Evolutionary conservation across 495 filamentous ascomycete genomes (phyloP).

Genomic region (Tuber umbilicatum): DNA sequence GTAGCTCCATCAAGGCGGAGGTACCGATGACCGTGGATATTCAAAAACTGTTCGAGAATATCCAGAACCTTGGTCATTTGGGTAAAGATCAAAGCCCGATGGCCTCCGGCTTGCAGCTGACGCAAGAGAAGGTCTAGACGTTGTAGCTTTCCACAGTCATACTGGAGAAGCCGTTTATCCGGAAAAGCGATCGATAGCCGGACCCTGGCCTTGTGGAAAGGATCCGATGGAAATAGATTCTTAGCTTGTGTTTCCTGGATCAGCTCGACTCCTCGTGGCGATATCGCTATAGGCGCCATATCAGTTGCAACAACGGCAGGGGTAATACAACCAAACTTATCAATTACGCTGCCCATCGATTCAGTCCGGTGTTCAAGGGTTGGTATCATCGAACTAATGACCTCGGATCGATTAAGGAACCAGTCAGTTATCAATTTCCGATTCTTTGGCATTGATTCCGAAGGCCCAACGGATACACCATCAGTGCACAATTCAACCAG

Average conservation of each 20-base stretch:
- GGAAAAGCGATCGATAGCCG: constrained; percentile 93
- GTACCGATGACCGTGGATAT: constrained; percentile 96
- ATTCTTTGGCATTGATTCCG: constrained; percentile 51
- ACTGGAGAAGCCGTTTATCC: constrained; percentile 88
- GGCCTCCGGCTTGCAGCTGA: constrained; percentile 77
- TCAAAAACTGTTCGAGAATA: constrained; percentile 94
- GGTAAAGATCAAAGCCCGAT: constrained; percentile 94
- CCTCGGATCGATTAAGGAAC: constrained; percentile 62
- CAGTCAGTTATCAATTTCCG: constrained; percentile 58
- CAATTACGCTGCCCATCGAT: constrained; percentile 64
- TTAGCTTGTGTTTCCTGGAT: constrained; percentile 50
- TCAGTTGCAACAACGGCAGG: constrained; percentile 78
- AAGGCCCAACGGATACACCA: constrained; percentile 51
- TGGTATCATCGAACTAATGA: constrained; percentile 65
- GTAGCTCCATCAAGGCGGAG: constrained; percentile 90
- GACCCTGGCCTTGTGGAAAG: constrained; percentile 90
- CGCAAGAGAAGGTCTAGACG: constrained; percentile 80
- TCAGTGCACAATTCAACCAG: constrained; percentile 66
- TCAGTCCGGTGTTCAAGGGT: constrained; percentile 65
- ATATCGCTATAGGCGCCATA: constrained; percentile 60
- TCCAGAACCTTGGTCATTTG: constrained; percentile 99
- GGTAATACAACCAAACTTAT: constrained; percentile 84
- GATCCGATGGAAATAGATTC: constrained; percentile 50
- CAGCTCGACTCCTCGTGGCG: constrained; percentile 53
- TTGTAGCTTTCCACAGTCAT: constrained; percentile 96